Base-by-base conservation (phyloP, 352 stramenopile genomes). In the Phytopythium litorale region DNA sequence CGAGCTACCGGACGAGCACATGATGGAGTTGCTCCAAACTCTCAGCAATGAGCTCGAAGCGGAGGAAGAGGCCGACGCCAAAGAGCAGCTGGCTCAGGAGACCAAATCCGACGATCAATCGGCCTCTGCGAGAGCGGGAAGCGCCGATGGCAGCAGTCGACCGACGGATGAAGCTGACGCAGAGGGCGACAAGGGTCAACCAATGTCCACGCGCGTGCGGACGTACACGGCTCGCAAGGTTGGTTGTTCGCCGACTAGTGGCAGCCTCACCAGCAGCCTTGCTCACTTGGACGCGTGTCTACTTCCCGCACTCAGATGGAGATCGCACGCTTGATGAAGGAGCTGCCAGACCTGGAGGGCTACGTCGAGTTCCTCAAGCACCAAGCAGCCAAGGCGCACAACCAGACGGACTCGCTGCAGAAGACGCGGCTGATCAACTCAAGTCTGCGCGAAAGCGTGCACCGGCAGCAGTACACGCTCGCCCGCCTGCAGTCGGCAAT, bases 361-460 rank as follows among this genome's bases (percentile, higher is more conserved):
- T 72, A 75, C 38, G 68, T 75, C 7, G 68, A 75, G 55, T 72
- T 68, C 43, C 68, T 75, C 57, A 75, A 75, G 55, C 68, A 72
- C 58, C 51, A 75, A 23, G 68, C 64, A 4, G 68, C 68, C 49
- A 72, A 64, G 38, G 62, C 66, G 30, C 68, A 71, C 60, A 74
- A 74, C 58, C 60, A 69, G 35, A 62, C 48, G 37, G 70, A 75
- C 64, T 72, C 68, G 28, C 70, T 60, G 21, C 60, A 75, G 53
- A 75, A 72, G 45, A 66, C 70, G 32, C 64, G 64, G 58, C 68
- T 75, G 28, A 58, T 75, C 25, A 72, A 75, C 56, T 68, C 68
- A 40, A 69, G 57, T 54, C 65, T 75, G 18, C 60, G 60, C 1
- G 58, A 64, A 15, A 66, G 56, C 4, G 65, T 59, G 9, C 64